Evolutionary conservation across 1,284 basidiomycete species (phyloP).

Genomic region (Golubevia pallescens): DNA sequence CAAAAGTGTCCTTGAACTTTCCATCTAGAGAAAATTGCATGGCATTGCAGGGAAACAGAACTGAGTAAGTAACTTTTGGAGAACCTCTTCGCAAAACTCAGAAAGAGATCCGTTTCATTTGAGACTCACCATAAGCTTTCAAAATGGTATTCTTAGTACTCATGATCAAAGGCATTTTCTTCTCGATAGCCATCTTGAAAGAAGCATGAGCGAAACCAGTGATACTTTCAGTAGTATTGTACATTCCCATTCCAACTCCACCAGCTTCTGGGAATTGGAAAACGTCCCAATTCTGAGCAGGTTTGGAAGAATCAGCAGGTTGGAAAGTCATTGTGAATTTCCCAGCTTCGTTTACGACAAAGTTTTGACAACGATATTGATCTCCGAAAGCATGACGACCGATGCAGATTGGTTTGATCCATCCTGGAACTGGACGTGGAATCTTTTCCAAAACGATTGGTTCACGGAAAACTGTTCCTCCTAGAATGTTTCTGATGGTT

Average conservation of each 20-base stretch:
- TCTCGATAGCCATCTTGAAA: constrained; percentile 96
- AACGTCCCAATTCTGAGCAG: constrained; percentile 37
- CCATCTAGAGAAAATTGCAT: too few relatives aligned
- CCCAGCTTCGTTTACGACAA: constrained; percentile 48
- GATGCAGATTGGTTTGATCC: constrained; percentile 95
- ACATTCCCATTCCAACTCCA: constrained; percentile 66
- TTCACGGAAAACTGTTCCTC: constrained; percentile 97
- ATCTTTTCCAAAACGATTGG: constrained; percentile 91
- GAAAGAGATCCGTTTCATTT: not conserved
- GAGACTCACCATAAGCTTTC: constrained; percentile 37
- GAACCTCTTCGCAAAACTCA: not conserved
- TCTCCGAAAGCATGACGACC: constrained; percentile 97
- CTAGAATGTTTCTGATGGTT: constrained; percentile 85
- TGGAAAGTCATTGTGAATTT: constrained; percentile 56
- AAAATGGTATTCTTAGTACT: constrained; percentile 64
- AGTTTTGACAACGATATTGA: constrained; percentile 69
- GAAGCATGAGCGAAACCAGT: constrained; percentile 92
- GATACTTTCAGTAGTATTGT: constrained; percentile 74
- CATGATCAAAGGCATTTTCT: constrained; percentile 81
- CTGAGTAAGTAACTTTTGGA: too few relatives aligned
- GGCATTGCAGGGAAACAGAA: too few relatives aligned
- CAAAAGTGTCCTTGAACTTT: constrained; percentile 98
- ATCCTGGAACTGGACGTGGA: constrained; percentile 86
- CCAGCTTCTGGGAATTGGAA: constrained; percentile 54
- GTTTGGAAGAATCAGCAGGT: constrained; percentile 38